These are phyloP conservation scores for Saururus chinensis DNA, from an alignment of 164 flowering plant genomes.

Conservation along the genomic window DNA sequence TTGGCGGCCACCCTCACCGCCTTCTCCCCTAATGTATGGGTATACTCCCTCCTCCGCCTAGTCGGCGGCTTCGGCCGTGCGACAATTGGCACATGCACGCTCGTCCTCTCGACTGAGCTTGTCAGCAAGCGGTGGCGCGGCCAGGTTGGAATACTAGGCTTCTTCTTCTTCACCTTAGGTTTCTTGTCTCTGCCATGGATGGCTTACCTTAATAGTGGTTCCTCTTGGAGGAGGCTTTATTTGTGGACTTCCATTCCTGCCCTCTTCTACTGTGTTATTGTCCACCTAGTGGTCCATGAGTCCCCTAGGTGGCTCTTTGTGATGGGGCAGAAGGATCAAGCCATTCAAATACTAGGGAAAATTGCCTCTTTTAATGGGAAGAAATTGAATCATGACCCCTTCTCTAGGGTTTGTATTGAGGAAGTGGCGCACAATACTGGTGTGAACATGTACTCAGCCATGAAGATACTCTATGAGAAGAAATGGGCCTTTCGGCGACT, in stretches of 20 bases:
- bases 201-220: constrained; percentile 23
- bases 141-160: constrained; percentile 38
- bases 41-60: constrained; percentile 42
- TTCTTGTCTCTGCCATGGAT: constrained; percentile 55
- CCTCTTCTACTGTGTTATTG: constrained; percentile 22
- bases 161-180: constrained; percentile 49
- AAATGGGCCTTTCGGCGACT: constrained; percentile 42
- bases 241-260: constrained; percentile 38
- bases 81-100: constrained; percentile 39
- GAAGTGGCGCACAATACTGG: constrained; percentile 5
- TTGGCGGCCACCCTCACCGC: constrained; percentile 19
- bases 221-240: constrained; percentile 51
- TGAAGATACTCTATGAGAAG: constrained; percentile 29
- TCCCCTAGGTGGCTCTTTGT: constrained; percentile 46
- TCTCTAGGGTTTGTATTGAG: constrained; percentile 1
- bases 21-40: constrained; percentile 48
- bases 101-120: constrained; percentile 14
- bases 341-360: constrained; percentile 25
- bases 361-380: constrained; percentile 1
- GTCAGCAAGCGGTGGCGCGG: constrained; percentile 63
- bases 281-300: constrained; percentile 34
- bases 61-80: constrained; percentile 50
- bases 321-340: constrained; percentile 34
- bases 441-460: constrained; percentile 20
- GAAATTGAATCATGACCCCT: neutral